Percentiles rank a stretch among this genome's conserved stretches.
phyloP scores from a whole-genome alignment of 2,329 filamentous ascomycete species.

The Seiridium unicorne region DNA sequence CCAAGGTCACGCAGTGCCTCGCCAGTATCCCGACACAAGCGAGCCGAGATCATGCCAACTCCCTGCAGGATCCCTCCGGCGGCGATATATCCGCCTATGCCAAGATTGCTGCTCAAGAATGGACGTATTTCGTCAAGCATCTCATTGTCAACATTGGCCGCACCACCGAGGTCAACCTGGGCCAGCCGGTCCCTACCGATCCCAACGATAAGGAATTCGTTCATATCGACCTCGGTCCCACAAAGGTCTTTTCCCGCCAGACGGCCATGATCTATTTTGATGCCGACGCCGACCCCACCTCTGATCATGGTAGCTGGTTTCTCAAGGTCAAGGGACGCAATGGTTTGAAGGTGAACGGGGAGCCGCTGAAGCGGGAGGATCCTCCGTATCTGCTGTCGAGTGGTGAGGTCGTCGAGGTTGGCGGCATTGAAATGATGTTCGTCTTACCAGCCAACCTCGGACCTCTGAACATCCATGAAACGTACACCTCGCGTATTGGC shows the following conservation, averaged over 20 bases:
- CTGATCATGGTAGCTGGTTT: constrained; percentile 65
- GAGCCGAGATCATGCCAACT: constrained; percentile 61
- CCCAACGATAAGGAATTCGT: constrained; percentile 53
- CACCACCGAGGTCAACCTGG: constrained; percentile 49
- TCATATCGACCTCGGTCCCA: constrained; percentile 86
- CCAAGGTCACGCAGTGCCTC: constrained; percentile 53
- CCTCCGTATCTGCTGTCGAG: constrained; percentile 68
- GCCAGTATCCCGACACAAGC: constrained; percentile 51
- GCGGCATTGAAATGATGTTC: constrained; percentile 97
- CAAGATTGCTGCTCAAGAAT: constrained; percentile 77
- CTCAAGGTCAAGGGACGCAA: constrained; percentile 89
- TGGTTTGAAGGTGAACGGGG: constrained; percentile 80
- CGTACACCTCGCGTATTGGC: constrained; percentile 68
- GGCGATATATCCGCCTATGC: constrained; percentile 73
- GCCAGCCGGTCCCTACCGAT: constrained; percentile 37
- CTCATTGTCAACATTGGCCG: constrained; percentile 76
- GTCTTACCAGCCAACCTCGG: constrained; percentile 76
- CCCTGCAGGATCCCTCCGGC: constrained; percentile 56
- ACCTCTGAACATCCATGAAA: constrained; percentile 65
- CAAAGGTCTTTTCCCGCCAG: constrained; percentile 75
- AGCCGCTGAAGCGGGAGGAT: constrained; percentile 63
- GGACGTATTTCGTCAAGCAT: constrained; percentile 81
- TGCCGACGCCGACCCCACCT: constrained; percentile 40
- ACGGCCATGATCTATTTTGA: constrained; percentile 77
- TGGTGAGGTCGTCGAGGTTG: constrained; percentile 88